phyloP scores from a whole-genome alignment of 495 filamentous ascomycete species.

The Corynascus novoguineensis region DNA sequence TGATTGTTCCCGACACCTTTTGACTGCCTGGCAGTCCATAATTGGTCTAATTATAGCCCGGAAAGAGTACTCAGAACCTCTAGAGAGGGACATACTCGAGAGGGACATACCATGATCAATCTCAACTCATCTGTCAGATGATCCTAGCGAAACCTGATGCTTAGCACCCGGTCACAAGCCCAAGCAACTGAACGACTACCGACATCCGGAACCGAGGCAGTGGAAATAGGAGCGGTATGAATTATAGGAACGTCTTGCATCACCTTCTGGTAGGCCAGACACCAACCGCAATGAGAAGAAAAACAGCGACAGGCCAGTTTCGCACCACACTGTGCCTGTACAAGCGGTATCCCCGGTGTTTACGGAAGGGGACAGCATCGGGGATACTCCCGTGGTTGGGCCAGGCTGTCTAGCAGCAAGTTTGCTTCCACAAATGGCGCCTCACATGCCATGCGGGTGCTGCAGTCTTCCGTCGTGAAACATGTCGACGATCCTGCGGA shows the following conservation, averaged over 20 bases:
- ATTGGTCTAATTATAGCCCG: background rate
- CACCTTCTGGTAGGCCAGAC: background rate
- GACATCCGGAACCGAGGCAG: background rate
- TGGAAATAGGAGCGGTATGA: background rate
- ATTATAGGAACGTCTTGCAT: background rate
- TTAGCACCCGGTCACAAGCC: background rate
- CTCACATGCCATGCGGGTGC: slow-evolving; percentile 2
- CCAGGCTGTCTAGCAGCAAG: background rate
- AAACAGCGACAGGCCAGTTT: slow-evolving; percentile 3
- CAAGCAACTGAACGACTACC: background rate
- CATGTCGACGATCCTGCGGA: slow-evolving; percentile 12
- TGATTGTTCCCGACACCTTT: background rate
- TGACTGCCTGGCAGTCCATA: background rate
- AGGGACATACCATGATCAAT: background rate
- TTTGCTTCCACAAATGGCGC: background rate
- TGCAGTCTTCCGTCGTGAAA: slow-evolving; percentile 11
- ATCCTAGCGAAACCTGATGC: background rate
- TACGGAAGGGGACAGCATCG: background rate
- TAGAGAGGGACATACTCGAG: too few relatives aligned
- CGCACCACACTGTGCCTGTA: background rate
- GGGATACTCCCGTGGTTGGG: background rate
- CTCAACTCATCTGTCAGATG: background rate
- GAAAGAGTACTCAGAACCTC: too few relatives aligned
- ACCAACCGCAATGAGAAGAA: slow-evolving; percentile 5
- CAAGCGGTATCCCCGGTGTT: background rate